Percentiles rank a stretch among this genome's conserved stretches.
phyloP scores from a whole-genome alignment of 164 flowering plant species.

The Chimonanthus salicifolius region DNA sequence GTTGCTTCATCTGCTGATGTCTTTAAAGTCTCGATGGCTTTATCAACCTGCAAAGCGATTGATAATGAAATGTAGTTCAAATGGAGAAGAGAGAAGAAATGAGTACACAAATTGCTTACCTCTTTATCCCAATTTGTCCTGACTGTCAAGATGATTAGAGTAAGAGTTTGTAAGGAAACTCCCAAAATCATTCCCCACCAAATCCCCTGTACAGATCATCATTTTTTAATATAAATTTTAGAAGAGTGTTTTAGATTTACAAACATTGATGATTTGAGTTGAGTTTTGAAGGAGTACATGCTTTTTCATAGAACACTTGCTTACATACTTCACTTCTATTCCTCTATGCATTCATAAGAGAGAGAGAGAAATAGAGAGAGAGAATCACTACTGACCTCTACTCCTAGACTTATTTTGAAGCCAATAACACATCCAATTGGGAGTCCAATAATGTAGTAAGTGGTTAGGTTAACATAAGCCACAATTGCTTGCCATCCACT shows the following conservation, averaged over 20 bases:
- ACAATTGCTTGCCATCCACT: conserved; percentile 83
- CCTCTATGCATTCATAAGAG: no score
- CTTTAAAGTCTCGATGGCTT: conserved; percentile 39
- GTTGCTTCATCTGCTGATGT: conserved; percentile 34
- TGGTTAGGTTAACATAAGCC: conserved; percentile 62
- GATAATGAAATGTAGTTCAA: not conserved
- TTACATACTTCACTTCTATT: no score
- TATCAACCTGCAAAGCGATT: conserved; percentile 33
- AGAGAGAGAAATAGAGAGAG: conserved; percentile 10
- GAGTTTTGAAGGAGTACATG: not conserved
- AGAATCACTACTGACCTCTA: conserved; percentile 33
- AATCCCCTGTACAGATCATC: conserved; percentile 41
- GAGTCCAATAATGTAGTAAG: conserved; percentile 69
- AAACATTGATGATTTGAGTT: not conserved
- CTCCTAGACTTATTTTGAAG: conserved; percentile 66
- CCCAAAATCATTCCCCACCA: conserved; percentile 83
- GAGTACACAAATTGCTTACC: conserved; percentile 24
- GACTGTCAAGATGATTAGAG: conserved; percentile 47
- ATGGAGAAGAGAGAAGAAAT: not conserved
- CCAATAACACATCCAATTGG: conserved; percentile 75
- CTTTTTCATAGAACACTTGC: no score
- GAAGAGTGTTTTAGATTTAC: no score
- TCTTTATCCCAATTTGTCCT: conserved; percentile 65
- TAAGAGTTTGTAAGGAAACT: conserved; percentile 49
- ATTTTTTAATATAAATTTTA: not conserved